Conservation (phyloP, 2,329 filamentous ascomycete species). For the Teratosphaeria pseudoeucalypti region DNA sequence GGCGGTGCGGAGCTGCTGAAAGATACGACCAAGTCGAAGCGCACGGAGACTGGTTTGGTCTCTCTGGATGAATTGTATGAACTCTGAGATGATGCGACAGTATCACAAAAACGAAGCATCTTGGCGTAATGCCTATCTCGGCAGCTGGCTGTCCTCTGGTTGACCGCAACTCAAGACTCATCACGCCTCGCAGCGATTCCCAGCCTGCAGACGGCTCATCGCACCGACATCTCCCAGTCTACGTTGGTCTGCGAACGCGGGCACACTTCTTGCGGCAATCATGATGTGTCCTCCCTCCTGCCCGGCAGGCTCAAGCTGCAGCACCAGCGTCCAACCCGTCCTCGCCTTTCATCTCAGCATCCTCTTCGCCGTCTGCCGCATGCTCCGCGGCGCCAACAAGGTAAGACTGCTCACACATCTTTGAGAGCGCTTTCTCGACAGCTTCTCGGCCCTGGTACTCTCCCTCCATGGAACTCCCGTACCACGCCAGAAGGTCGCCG, state of each 20-base stretch:
- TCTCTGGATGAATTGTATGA: background rate
- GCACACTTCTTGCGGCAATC: too few relatives aligned
- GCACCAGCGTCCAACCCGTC: too few relatives aligned
- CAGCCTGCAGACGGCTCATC: too few relatives aligned
- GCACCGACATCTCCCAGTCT: too few relatives aligned
- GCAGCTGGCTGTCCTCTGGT: too few relatives aligned
- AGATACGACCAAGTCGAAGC: background rate
- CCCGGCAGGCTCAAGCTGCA: too few relatives aligned
- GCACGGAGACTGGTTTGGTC: background rate
- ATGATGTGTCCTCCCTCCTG: too few relatives aligned
- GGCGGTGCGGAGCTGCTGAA: background rate
- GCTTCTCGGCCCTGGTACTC: background rate
- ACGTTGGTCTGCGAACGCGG: too few relatives aligned
- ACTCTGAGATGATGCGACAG: background rate
- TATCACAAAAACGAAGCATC: too few relatives aligned
- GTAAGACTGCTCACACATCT: background rate
- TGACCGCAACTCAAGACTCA: too few relatives aligned
- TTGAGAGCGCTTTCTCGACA: background rate
- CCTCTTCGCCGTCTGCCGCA: background rate
- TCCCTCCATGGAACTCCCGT: background rate
- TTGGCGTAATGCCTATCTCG: too few relatives aligned
- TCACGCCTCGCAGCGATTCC: too few relatives aligned
- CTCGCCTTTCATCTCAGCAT: background rate
- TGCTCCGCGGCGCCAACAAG: background rate
- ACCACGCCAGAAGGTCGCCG: background rate